Base-by-base conservation (phyloP, 306 rosid genomes). In the Lathyrus oleraceus region DNA sequence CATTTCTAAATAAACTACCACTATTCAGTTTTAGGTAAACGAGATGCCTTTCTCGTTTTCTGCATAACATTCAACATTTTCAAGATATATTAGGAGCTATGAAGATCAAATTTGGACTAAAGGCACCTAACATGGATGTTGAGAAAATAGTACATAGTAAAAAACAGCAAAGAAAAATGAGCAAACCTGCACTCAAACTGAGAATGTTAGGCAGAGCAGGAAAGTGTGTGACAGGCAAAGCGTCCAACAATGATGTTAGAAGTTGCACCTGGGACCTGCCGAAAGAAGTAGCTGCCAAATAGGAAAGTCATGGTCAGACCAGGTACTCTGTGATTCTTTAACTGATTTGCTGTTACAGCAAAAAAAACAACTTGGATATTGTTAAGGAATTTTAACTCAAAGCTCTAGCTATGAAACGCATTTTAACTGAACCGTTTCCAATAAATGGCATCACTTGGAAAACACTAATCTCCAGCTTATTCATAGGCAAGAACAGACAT, bases 231-330 rank as follows among this genome's bases (percentile, higher is more conserved):
- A 59, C 79, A 7, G 95, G 92, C 62, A 80, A 53, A 78, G 84
- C 62, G 44, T 91, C 90, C 84, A 90, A 76, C 30, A 88, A 60
- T 65, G 92, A 82, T 54, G 78, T 60, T 32, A 94, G 53, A 16
- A 71, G 79, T 71, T 77, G 89, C 69, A 84, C 69, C 38, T 75
- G 90, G 19, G 97, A 90, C 81, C 82, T 82, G 72, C 78, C 58
- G 82, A 88, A 91, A 14, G 91, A 91, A 16, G 97, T 88, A 73
- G 89, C 97, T 94, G 78, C 81, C 67, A 65, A 74, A 73, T 73
- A 68, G 89, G 49, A 42, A 45, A 66, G 47, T 28, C 72, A 44
- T 4, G 53, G 75, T 73, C 39, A 66, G 69, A 48, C 69, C 25
- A 60, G 21, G 56, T 70, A 61, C 28, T 35, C 43, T 44, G 53